Conservation (phyloP, 306 rosid species). For the Dalbergia cultrata region DNA sequence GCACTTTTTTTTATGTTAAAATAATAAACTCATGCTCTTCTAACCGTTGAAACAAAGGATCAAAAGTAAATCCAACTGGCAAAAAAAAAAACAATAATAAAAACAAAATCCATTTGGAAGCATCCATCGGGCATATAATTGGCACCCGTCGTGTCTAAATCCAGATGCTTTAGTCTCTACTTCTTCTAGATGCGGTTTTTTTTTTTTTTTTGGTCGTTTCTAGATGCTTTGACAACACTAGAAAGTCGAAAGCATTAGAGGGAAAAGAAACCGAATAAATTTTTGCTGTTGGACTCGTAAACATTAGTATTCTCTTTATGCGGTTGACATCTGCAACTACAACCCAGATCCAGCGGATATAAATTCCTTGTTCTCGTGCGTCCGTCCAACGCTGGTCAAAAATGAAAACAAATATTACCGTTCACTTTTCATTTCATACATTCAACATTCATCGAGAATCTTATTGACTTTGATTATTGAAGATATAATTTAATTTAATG, state of each 20-base stretch:
- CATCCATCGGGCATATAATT: no score
- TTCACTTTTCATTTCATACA: background rate
- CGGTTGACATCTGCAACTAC: background rate
- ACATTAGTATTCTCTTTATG: background rate
- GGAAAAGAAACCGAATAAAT: background rate
- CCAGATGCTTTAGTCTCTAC: constrained; percentile 17
- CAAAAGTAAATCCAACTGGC: no score
- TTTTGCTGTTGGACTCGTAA: background rate
- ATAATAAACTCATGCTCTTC: no score
- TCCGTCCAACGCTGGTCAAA: background rate
- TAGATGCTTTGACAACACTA: background rate
- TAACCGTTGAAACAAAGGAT: no score
- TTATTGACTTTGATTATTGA: background rate
- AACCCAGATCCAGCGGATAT: no score
- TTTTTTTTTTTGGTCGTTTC: no score
- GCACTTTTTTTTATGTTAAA: no score
- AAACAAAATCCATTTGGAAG: no score
- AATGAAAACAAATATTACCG: constrained; percentile 5
- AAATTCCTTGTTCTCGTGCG: background rate
- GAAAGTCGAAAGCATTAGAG: background rate
- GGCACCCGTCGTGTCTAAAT: background rate
- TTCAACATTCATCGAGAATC: background rate
- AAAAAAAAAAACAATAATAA: no score
- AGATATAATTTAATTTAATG: background rate
- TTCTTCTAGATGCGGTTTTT: background rate